Conservation (phyloP, 2,329 filamentous ascomycete species). For the Diplodia mutila region DNA sequence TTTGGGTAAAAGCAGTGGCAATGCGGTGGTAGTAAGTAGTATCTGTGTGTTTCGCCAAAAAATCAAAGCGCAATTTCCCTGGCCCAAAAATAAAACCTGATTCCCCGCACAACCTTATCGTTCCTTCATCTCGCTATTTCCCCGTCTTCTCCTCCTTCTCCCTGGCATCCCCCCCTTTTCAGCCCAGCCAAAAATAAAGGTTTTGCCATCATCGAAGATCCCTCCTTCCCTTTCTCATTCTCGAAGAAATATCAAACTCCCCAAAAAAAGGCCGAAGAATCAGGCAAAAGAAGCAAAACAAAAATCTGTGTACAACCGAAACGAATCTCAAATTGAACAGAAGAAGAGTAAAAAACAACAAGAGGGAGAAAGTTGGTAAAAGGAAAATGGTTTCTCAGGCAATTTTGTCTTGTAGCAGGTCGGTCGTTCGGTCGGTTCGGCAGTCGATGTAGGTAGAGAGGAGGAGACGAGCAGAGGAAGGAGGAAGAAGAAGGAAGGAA, state of each 20-base stretch:
- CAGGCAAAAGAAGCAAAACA: background rate
- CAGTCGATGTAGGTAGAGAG: too few relatives aligned
- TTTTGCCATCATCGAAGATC: background rate
- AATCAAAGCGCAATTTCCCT: too few relatives aligned
- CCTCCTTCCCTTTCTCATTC: background rate
- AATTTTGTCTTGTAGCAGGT: slow-evolving; percentile 11
- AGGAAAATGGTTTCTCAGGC: slow-evolving; percentile 5
- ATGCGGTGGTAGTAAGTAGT: too few relatives aligned
- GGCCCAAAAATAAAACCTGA: too few relatives aligned
- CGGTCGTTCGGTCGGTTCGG: background rate
- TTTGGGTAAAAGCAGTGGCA: too few relatives aligned
- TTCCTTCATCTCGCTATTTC: too few relatives aligned
- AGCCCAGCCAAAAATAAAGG: too few relatives aligned
- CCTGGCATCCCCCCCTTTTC: too few relatives aligned
- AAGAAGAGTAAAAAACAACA: background rate
- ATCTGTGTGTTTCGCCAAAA: too few relatives aligned
- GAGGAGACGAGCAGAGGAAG: background rate
- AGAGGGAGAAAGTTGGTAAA: background rate
- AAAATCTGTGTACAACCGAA: slow-evolving; percentile 3
- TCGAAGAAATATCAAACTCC: background rate
- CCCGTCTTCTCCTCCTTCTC: too few relatives aligned
- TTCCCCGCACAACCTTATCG: too few relatives aligned
- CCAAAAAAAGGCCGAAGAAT: background rate
- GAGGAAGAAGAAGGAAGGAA: background rate
- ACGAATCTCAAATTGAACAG: background rate